Percentiles rank a stretch among this genome's conserved stretches.
Conservation (phyloP, 2,329 filamentous ascomycete species). For the Hypoxylon sp. region DNA sequence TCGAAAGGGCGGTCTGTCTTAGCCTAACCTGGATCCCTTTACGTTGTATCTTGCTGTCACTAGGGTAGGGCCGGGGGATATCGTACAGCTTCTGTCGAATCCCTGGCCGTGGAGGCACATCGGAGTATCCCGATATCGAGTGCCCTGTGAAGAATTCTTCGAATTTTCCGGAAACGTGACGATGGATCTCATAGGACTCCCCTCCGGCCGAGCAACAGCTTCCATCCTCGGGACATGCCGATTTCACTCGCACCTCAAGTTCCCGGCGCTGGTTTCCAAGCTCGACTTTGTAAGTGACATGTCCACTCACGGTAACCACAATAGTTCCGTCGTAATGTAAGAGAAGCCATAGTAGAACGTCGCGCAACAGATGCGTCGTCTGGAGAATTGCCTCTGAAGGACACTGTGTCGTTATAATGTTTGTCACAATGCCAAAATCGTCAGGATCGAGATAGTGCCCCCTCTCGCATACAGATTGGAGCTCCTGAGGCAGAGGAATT, state of each 20-base stretch:
- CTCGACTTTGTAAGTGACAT: not conserved
- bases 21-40: not conserved
- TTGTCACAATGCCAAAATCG: not conserved
- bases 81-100: slow-evolving; percentile 5
- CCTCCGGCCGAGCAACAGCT: not conserved
- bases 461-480: not conserved
- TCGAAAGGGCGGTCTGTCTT: not conserved
- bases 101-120: slow-evolving; percentile 4
- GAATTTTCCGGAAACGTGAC: not conserved
- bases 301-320: not conserved
- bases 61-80: slow-evolving; percentile 1
- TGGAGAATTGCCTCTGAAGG: slow-evolving; percentile 1
- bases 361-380: not conserved
- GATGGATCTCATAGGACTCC: not conserved
- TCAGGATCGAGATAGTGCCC: not conserved
- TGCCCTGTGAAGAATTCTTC: slow-evolving; percentile 2
- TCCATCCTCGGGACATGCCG: slow-evolving; percentile 4
- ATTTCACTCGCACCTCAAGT: slow-evolving; percentile 1
- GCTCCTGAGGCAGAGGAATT: not conserved
- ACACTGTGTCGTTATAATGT: not conserved
- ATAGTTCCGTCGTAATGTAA: slow-evolving; percentile 7
- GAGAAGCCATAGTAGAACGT: not conserved
- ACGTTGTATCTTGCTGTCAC: slow-evolving; percentile 1
- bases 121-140: not conserved
- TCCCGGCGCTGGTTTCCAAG: not conserved